phyloP scores from a whole-genome alignment of 306 rosid species.

The Malus sylvestris region DNA sequence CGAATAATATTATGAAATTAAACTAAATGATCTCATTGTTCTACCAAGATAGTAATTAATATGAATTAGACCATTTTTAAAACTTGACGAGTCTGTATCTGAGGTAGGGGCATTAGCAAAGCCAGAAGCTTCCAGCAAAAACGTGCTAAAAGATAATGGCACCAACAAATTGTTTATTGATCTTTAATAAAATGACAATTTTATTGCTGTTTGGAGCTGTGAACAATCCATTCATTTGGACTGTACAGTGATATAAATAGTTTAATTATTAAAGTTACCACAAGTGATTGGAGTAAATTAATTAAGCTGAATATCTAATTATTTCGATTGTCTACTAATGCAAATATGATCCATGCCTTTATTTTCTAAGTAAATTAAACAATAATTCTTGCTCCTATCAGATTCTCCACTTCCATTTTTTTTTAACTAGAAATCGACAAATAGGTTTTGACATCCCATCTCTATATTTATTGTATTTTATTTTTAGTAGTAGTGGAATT shows the following conservation, averaged over 20 bases:
- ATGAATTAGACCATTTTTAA: background rate
- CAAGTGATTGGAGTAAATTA: no score
- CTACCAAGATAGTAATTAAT: background rate
- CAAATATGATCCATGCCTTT: conserved; percentile 18
- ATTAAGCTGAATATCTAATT: background rate
- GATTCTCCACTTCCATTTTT: background rate
- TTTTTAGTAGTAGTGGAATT: no score
- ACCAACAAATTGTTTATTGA: background rate
- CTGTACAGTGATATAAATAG: background rate
- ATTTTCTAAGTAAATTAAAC: background rate
- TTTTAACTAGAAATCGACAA: background rate
- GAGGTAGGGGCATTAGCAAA: background rate
- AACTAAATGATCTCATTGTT: background rate
- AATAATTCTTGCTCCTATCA: background rate
- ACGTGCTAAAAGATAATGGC: background rate
- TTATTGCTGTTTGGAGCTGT: background rate
- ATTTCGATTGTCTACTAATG: background rate
- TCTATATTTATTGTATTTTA: no score
- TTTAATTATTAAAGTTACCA: background rate
- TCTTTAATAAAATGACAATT: background rate
- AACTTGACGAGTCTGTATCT: background rate
- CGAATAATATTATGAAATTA: background rate
- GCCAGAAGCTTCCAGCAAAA: background rate
- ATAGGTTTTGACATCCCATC: no score
- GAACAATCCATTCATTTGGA: background rate